phyloP scores from a whole-genome alignment of 495 filamentous ascomycete genomes.

The Aspergillus wentii region DNA sequence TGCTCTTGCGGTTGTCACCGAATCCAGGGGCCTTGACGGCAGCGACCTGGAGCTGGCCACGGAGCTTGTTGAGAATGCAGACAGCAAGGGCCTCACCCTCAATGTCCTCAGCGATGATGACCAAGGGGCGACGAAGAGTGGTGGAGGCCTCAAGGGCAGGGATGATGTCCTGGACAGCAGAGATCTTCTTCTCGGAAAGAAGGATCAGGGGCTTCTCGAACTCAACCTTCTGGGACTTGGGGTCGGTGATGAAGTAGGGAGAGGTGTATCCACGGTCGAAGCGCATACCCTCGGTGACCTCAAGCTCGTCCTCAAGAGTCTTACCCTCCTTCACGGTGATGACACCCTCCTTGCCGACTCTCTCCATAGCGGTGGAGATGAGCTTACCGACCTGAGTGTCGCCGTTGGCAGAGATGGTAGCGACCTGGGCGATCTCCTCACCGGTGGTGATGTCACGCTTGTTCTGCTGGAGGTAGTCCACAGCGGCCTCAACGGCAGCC shows the following conservation, averaged over 20 bases:
- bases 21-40: conserved; percentile 99
- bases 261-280: conserved; percentile 98
- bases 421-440: conserved; percentile 95
- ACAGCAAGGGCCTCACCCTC: conserved; percentile 97
- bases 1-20: conserved; percentile 99
- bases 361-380: conserved; percentile 98
- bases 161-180: conserved; percentile 95
- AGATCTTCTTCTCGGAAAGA: conserved; percentile 99
- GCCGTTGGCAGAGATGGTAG: conserved; percentile 96
- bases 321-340: conserved; percentile 99
- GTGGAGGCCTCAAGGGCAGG: conserved; percentile 95
- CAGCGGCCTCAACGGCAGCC: conserved; percentile 89
- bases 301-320: conserved; percentile 95
- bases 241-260: conserved; percentile 99
- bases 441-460: conserved; percentile 96
- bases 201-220: conserved; percentile 99
- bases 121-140: conserved; percentile 87
- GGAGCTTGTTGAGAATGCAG: conserved; percentile 99
- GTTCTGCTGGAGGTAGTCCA: conserved; percentile 88
- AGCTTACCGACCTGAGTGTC: conserved; percentile 93
- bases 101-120: conserved; percentile 99
- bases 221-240: conserved; percentile 97
- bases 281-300: conserved; percentile 98
- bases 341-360: conserved; percentile 99
- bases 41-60: conserved; percentile 96